Evolutionary conservation across 1,139 yeast species (phyloP), one percentile per base, ranked within the genome.

Genomic region (Debaryomyces coudertii): DNA sequence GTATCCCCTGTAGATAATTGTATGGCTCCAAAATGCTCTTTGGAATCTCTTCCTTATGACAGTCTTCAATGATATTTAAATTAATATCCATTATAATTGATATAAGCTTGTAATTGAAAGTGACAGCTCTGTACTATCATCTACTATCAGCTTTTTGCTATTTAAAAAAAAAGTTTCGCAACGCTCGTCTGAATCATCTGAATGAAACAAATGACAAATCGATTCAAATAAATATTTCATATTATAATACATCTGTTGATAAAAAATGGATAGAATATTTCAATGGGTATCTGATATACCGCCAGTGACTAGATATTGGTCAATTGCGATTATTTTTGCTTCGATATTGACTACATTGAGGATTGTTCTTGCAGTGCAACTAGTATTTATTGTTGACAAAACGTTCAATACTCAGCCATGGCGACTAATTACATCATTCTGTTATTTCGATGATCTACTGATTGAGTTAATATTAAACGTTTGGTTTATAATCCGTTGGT

Each of bases 391-490:
- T 2, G 65, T 71, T 7, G 65, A 61, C 37, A 54, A 53, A 42
- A 66, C 66, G 9, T 56, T 66, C 35, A 42, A 53, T 5, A 44
- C 47, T 11, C 69, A 73, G 52, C 70, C 70, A 9, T 73, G 78
- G 78, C 54, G 77, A 42, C 46, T 71, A 5, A 18, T 71, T 5
- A 67, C 76, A 2, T 54, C 70, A 7, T 73, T 72, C 53, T 63
- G 66, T 46, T 64, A 60, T 46, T 62, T 65, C 44, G 73, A 68
- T 2, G 66, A 62, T 11, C 47, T 71, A 14, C 58, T 61, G 31
- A 33, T 64, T 36, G 53, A 53, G 18, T 49, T 67, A 28, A 14
- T 66, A 8, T 49, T 63, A 25, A 48, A 48, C 7, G 36, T 66
- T 4, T 56, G 56, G 52, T 53, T 56, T 22, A 48, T 61, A 4